Evolutionary conservation across 176 grass and related monocot species (phyloP).

Genomic region (Aegilops umbellulata): DNA sequence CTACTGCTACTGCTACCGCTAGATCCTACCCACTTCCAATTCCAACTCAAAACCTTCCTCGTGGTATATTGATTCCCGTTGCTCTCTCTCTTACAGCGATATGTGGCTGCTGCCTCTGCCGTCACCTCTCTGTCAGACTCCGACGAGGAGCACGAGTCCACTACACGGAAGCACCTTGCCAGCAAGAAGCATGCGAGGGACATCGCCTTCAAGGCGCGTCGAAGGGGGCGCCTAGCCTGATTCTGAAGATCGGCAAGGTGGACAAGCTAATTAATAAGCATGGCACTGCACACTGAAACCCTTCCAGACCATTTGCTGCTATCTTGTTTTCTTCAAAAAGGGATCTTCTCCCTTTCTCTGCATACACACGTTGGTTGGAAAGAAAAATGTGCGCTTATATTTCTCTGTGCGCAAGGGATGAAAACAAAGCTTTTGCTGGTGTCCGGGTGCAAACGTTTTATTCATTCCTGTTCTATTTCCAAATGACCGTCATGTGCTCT

Average conservation of each 20-base stretch:
- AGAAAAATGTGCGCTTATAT: too few relatives aligned
- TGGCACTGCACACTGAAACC: too few relatives aligned
- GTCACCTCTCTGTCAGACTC: neutral
- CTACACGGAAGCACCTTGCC: neutral
- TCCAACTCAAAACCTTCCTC: too few relatives aligned
- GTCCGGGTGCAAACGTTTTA: too few relatives aligned
- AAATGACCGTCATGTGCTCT: too few relatives aligned
- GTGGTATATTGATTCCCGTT: neutral
- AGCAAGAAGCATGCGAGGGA: neutral
- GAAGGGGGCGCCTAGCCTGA: neutral
- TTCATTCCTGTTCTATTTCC: too few relatives aligned
- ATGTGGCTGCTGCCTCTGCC: neutral
- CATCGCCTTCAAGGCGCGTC: neutral
- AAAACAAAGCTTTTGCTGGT: too few relatives aligned
- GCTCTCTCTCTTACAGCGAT: neutral
- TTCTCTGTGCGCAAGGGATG: too few relatives aligned
- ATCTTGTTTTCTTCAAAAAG: too few relatives aligned
- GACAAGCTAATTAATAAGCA: neutral
- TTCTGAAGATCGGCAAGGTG: neutral
- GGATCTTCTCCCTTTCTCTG: too few relatives aligned
- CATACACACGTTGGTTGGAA: too few relatives aligned
- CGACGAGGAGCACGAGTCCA: neutral
- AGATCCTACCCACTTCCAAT: neutral
- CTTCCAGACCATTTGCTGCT: too few relatives aligned
- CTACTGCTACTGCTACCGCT: neutral